Evolutionary conservation across 148 eudicot genomes (phyloP).

Genomic region (Camellia sinensis): DNA sequence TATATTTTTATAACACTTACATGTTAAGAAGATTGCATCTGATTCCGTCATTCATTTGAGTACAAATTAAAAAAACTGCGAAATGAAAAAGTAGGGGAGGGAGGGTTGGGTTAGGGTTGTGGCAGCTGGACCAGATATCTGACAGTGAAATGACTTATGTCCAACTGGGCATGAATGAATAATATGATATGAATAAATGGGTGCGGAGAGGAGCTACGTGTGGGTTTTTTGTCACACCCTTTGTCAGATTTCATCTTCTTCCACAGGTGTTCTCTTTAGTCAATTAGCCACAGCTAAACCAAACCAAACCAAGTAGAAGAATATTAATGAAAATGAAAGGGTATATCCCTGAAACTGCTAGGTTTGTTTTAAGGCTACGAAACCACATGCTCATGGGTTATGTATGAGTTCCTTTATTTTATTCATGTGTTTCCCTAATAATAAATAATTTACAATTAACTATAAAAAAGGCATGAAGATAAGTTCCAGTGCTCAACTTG

Average conservation of each 20-base stretch:
- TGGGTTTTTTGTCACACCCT: conserved; percentile 12
- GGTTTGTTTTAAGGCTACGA: conserved; percentile 28
- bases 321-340: background rate
- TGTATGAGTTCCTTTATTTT: background rate
- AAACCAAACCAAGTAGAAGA: background rate
- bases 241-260: conserved; percentile 13
- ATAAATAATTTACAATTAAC: background rate
- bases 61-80: background rate
- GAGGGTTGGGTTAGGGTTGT: conserved; percentile 26
- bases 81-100: background rate
- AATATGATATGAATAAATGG: conserved; percentile 20
- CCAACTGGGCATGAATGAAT: conserved; percentile 26
- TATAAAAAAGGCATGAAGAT: conserved; percentile 20
- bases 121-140: conserved; percentile 30
- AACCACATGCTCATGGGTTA: conserved; percentile 23
- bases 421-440: conserved; percentile 19
- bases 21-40: no score
- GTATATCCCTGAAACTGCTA: conserved; percentile 27
- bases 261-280: background rate
- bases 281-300: no score
- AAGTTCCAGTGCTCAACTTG: conserved; percentile 20
- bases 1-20: no score
- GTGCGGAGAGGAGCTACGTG: conserved; percentile 13
- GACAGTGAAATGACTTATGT: conserved; percentile 39
- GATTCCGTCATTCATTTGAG: no score